Evolutionary conservation across 352 stramenopile genomes (phyloP), one percentile per base, ranked within the genome.

Genomic region (Globisporangium abappressorium): DNA sequence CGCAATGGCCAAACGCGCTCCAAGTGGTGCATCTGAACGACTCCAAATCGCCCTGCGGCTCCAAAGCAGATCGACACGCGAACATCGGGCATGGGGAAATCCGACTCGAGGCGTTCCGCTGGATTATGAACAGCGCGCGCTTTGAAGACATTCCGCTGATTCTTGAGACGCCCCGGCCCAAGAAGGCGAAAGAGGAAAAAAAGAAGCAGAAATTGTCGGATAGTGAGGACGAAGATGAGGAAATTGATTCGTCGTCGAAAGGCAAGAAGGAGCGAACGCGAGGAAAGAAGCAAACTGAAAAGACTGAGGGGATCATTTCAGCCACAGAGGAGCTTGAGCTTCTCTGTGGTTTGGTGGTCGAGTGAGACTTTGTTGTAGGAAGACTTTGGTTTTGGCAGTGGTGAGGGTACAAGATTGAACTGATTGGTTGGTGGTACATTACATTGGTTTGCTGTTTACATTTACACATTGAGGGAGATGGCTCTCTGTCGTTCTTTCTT

Each of bases 1-100:
- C 61, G 1, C n/a, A 64, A 18, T 84, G 78, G 74, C 34, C 34
- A 0, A 14, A 70, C n/a, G 75, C 69, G 15, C 70, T 85, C 55
- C 81, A 82, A 36, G 74, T 80, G 28, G 33, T 85, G 51, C 76
- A 85, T 65, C 49, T 85, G 38, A 85, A 85, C 62, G 78, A 84
- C 62, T 83, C 76, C 4, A 79, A 80, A 57, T 69, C 71, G 6
- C 36, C 33, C 0, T 73, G 74, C 12, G 76, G 70, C 18, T 76
- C 76, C 6, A 63, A 69, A 24, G 61, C 56, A 0, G 78, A 85
- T 46, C 76, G 77, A 24, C 78, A 84, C 53, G 78, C 78, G 26
- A 84, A 82, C 66, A 80, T 85, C 38, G 78, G 78, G 0, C 54
- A 72, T 2, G 78, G 78, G 3, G 26, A 38, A 6, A 78, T 85